Conservation (phyloP, 2,329 filamentous ascomycete species). For the Aureobasidium lini region DNA sequence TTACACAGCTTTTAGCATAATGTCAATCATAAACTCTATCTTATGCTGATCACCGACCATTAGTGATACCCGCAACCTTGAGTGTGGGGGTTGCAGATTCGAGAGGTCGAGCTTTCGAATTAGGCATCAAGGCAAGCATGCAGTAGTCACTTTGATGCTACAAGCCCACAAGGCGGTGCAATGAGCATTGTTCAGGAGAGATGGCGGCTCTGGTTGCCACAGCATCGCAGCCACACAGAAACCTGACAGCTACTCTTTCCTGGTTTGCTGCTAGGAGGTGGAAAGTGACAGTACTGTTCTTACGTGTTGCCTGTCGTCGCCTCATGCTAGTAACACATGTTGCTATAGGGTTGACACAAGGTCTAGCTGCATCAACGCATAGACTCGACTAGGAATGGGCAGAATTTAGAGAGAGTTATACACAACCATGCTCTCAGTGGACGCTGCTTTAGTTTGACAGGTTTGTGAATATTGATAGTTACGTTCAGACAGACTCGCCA, state of each 20-base stretch:
- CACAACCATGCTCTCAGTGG: not conserved
- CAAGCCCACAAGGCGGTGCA: not conserved
- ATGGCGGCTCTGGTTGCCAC: not conserved
- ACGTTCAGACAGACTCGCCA: too few relatives aligned
- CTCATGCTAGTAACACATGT: not conserved
- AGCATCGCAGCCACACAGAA: not conserved
- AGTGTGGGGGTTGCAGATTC: not conserved
- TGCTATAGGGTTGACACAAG: not conserved
- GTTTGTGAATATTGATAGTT: not conserved
- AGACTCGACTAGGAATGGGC: not conserved
- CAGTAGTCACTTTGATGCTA: not conserved
- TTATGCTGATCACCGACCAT: conserved; percentile 2
- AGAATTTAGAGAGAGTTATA: not conserved
- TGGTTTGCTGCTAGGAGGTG: not conserved
- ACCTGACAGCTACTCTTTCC: not conserved
- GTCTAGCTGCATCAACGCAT: not conserved
- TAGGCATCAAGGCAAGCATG: conserved; percentile 11
- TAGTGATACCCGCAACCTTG: not conserved
- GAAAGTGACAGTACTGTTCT: not conserved
- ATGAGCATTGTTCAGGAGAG: not conserved
- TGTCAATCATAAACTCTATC: conserved; percentile 9
- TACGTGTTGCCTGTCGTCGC: not conserved
- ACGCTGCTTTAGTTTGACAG: not conserved
- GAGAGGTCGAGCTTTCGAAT: not conserved
- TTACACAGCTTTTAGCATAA: not conserved